Evolutionary conservation across 768 basidiomycete genomes (phyloP), one percentile per base, ranked within the genome.

Genomic region (Clitopilus passeckerianus): DNA sequence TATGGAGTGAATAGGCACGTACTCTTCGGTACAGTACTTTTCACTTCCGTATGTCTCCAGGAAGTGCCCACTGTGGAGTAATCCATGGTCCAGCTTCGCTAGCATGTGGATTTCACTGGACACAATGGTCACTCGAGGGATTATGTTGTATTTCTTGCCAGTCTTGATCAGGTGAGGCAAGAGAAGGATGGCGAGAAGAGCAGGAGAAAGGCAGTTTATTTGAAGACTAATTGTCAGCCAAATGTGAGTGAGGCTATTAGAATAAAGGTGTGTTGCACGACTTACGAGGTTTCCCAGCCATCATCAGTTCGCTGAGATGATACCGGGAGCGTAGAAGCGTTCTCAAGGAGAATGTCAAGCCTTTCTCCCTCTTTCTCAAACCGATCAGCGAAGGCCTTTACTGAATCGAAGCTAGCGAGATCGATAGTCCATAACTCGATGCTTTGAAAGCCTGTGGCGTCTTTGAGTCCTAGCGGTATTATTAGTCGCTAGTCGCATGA

Each of bases 251-350:
- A 18, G 18, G 2, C 34, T 16, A 20, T 6, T 14, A n/a, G 53
- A 15, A 54, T 34, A 6, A 41, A 43, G 20, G 43, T 7, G 7
- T 7, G 27, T 30, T 4, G n/a, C 12, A 44, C 2, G 10, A 65
- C 73, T 4, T 54, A 82, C 83, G 61, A 67, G 10, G 66, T 54
- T 59, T 84, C 82, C 79, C 78, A 84, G 6, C 78, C 82, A 64
- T 83, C 77, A 0, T 56, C 34, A 0, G 77, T 78, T 8, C 61
- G 50, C 6, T 66, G 35, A 33, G 72, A 74, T 1, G 0, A 0
- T 0, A 18, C 1, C 0, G 55, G 20, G 6, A 16, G 18, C 1
- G 75, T 57, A 0, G 61, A 79, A 0, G 81, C 79, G 27, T 82
- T 82, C 65, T 75, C 72, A 10, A 82, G 70, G 1, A 84, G 66